A percentile compares a stretch with the other conserved stretches of the same genome.
These are phyloP conservation scores for Cystobasidiopsis lactophilus DNA, from an alignment of 768 basidiomycete genomes.

Conservation along the genomic window DNA sequence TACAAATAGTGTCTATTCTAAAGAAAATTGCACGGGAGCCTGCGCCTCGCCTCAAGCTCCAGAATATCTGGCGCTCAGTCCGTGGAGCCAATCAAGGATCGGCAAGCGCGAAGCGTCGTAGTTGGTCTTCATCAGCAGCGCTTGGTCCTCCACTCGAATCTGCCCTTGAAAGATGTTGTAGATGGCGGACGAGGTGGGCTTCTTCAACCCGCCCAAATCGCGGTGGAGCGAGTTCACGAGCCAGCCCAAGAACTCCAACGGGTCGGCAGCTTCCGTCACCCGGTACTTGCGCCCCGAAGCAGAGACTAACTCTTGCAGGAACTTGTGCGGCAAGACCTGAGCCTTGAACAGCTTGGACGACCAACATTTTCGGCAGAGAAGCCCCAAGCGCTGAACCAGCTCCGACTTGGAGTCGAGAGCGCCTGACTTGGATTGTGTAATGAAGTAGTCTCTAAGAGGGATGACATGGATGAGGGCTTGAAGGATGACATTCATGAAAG, in stretches of 20 bases:
- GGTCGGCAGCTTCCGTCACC: conserved; percentile 84
- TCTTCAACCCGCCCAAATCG: conserved; percentile 82
- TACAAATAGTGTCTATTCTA: too few relatives aligned
- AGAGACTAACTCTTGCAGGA: conserved; percentile 83
- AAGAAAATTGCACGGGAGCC: too few relatives aligned
- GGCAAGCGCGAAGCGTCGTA: conserved; percentile 25
- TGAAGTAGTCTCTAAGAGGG: conserved; percentile 66
- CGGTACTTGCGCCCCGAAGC: conserved; percentile 76
- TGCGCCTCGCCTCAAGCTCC: too few relatives aligned
- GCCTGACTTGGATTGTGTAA: conserved; percentile 31
- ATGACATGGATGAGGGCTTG: conserved; percentile 78
- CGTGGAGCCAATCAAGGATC: too few relatives aligned
- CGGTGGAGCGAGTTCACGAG: conserved; percentile 76
- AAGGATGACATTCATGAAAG: conserved; percentile 92
- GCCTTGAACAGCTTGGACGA: conserved; percentile 89
- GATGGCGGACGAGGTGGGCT: conserved; percentile 66
- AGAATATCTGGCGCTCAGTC: too few relatives aligned
- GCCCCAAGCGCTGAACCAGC: conserved; percentile 64
- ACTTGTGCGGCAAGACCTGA: conserved; percentile 97
- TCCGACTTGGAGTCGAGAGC: conserved; percentile 31
- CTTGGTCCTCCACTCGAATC: conserved; percentile 75
- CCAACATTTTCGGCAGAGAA: conserved; percentile 82
- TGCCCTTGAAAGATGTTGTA: conserved; percentile 89
- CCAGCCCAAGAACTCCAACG: conserved; percentile 89
- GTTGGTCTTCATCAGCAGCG: conserved; percentile 53